Percentiles rank a stretch among this genome's conserved stretches.
phyloP scores from a whole-genome alignment of 306 rosid species.

The Ochetophila trinervis region DNA sequence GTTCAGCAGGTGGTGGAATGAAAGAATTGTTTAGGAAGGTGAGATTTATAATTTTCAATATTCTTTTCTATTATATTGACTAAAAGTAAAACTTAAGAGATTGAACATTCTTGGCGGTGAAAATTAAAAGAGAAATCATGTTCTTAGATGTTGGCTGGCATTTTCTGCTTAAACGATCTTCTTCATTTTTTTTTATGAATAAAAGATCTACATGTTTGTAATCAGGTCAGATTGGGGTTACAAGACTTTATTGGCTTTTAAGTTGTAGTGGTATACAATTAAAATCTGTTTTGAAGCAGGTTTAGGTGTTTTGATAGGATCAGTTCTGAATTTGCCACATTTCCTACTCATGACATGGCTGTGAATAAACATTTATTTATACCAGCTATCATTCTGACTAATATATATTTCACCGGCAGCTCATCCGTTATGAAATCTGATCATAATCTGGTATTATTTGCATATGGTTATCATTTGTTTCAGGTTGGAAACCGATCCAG shows the following conservation, averaged over 20 bases:
- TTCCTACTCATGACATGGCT: constrained; percentile 18
- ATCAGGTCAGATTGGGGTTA: neutral
- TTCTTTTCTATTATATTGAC: constrained; percentile 24
- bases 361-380: constrained; percentile 21
- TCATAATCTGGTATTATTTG: constrained; percentile 21
- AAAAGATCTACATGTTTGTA: neutral
- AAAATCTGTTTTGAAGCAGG: constrained; percentile 18
- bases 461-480: constrained; percentile 24
- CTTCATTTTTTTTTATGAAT: neutral
- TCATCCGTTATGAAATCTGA: neutral
- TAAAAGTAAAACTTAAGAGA: neutral
- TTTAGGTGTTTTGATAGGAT: constrained; percentile 20
- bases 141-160: constrained; percentile 10
- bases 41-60: constrained; percentile 34
- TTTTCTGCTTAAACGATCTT: constrained; percentile 18
- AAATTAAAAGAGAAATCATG: neutral
- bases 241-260: neutral
- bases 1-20: constrained; percentile 99
- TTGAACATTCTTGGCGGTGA: neutral
- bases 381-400: neutral
- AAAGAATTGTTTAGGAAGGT: constrained; percentile 98
- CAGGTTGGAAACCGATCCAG: constrained; percentile 98
- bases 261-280: constrained; percentile 8
- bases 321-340: constrained; percentile 2
- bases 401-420: neutral